phyloP scores from a whole-genome alignment of 2,329 filamentous ascomycete genomes.

The Trichoderma brevicompactum region DNA sequence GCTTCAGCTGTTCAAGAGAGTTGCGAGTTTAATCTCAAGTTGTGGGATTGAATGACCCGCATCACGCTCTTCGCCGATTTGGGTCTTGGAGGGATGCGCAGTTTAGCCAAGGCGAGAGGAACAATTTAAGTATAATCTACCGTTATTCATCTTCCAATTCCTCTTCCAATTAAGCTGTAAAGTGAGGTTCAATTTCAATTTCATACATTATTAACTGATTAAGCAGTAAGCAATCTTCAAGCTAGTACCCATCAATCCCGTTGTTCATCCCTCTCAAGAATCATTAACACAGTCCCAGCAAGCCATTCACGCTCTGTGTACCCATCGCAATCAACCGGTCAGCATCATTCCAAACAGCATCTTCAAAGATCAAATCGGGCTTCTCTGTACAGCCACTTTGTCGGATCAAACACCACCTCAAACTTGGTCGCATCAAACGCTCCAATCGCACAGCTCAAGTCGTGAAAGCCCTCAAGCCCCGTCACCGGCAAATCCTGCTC shows the following conservation, averaged over 20 bases:
- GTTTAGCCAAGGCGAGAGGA: too few relatives aligned
- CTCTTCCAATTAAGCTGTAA: too few relatives aligned
- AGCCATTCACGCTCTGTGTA: not conserved
- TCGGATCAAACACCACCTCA: constrained; percentile 66
- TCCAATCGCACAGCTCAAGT: constrained; percentile 72
- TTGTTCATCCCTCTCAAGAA: not conserved
- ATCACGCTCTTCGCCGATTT: too few relatives aligned
- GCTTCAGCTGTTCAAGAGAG: too few relatives aligned
- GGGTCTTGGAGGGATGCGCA: too few relatives aligned
- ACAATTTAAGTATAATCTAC: too few relatives aligned
- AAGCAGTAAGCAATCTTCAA: not conserved
- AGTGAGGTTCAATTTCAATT: too few relatives aligned
- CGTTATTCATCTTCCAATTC: too few relatives aligned
- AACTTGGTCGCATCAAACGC: constrained; percentile 70
- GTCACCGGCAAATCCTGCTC: constrained; percentile 63
- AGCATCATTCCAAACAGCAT: not conserved
- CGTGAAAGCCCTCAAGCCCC: constrained; percentile 72
- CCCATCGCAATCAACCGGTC: not conserved
- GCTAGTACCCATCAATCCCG: not conserved
- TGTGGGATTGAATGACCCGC: too few relatives aligned
- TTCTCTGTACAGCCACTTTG: constrained; percentile 59
- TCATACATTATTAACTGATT: not conserved
- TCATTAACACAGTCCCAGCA: not conserved
- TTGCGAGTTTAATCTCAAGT: too few relatives aligned
- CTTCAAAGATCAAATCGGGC: constrained; percentile 28